These are phyloP conservation scores for Neofusicoccum ribis DNA, from an alignment of 2,329 filamentous ascomycete species.

Conservation along the genomic window DNA sequence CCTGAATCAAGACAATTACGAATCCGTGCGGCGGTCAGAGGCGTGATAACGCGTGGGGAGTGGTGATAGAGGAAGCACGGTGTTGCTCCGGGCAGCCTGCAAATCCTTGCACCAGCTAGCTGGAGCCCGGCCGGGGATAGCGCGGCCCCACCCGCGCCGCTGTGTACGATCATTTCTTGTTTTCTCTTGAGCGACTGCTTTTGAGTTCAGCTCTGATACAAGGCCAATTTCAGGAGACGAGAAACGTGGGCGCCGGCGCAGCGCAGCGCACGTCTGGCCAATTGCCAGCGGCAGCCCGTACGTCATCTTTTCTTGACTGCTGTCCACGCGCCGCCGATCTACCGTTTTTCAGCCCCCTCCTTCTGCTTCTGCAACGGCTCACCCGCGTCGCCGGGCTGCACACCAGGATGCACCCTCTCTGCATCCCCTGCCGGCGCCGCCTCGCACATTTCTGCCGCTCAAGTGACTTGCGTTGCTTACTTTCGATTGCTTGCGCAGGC, in stretches of 20 bases:
- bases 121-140: background rate
- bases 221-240: background rate
- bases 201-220: background rate
- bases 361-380: background rate
- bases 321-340: background rate
- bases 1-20: background rate
- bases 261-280: background rate
- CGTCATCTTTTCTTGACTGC: background rate
- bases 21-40: background rate
- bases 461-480: background rate
- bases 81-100: background rate
- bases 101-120: background rate
- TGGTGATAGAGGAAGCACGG: background rate
- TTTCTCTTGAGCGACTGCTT: background rate
- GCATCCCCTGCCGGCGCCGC: background rate
- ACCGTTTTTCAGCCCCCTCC: background rate
- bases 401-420: background rate
- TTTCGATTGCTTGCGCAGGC: background rate
- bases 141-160: background rate
- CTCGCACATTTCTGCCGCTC: background rate
- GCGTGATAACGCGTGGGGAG: background rate
- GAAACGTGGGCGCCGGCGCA: background rate
- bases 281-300: background rate
- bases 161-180: background rate
- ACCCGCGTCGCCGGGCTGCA: background rate